These are phyloP conservation scores for Blastomyces percursus DNA, from an alignment of 2,329 filamentous ascomycete species.

Conservation along the genomic window DNA sequence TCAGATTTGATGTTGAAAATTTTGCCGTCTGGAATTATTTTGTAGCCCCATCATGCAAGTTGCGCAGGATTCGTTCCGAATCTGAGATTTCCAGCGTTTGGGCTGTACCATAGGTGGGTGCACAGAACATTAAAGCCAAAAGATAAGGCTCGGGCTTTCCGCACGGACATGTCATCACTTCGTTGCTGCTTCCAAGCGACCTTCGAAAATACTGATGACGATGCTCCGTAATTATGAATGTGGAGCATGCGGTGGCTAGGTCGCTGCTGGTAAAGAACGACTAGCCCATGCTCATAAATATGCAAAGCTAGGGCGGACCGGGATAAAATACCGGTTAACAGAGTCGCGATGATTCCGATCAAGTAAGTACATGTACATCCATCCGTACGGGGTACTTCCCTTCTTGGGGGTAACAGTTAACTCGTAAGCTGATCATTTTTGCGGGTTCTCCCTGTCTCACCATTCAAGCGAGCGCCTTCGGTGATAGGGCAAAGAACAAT, in stretches of 20 bases:
- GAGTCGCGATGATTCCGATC: neutral
- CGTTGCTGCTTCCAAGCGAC: neutral
- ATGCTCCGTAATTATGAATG: neutral
- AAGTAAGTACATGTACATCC: neutral
- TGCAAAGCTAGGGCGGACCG: neutral
- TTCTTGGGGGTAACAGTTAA: neutral
- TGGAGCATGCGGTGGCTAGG: neutral
- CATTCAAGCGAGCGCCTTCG: neutral
- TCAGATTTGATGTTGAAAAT: neutral
- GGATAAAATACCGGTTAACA: neutral
- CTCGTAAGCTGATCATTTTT: neutral
- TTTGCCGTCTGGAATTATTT: neutral
- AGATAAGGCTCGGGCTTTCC: neutral
- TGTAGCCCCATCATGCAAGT: neutral
- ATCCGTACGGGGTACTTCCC: too few relatives aligned
- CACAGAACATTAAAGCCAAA: neutral
- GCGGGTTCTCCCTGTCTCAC: neutral
- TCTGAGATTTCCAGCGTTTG: neutral
- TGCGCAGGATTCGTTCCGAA: neutral
- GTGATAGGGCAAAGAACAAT: constrained; percentile 4
- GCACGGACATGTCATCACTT: constrained; percentile 1
- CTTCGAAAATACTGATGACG: neutral
- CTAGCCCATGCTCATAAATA: neutral
- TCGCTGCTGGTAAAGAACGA: neutral
- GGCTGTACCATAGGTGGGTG: too few relatives aligned